Conservation (phyloP, 2,329 filamentous ascomycete genomes). For the Scytalidium sp. region DNA sequence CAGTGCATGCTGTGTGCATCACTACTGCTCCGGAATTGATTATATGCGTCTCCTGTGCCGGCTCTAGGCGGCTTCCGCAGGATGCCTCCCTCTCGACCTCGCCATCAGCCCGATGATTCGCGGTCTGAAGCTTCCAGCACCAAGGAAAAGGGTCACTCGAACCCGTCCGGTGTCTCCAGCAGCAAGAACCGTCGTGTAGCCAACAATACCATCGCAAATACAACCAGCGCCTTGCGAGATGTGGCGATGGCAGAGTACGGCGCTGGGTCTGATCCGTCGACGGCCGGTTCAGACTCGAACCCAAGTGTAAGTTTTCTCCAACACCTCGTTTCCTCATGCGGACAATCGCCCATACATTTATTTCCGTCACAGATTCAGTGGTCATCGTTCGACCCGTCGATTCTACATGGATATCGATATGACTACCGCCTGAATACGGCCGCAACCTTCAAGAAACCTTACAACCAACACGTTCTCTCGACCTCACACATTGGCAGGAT, state of each 20-base stretch:
- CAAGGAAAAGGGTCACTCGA: slow-evolving; percentile 27
- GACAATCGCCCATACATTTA: slow-evolving; percentile 1
- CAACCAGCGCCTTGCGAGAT: slow-evolving; percentile 25
- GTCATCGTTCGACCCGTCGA: slow-evolving; percentile 62
- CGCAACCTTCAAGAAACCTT: slow-evolving; percentile 63
- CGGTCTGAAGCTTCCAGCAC: slow-evolving; percentile 32
- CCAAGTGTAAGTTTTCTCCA: slow-evolving; percentile 21
- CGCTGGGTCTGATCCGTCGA: slow-evolving; percentile 6
- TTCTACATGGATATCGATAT: slow-evolving; percentile 73
- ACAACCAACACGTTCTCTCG: slow-evolving; percentile 59
- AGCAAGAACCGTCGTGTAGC: slow-evolving; percentile 27
- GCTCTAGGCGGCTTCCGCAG: neutral
- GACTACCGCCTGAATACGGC: slow-evolving; percentile 70
- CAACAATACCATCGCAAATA: slow-evolving; percentile 13
- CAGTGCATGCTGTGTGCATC: neutral
- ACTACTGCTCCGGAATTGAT: neutral
- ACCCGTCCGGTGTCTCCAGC: slow-evolving; percentile 14
- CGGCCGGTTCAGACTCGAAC: slow-evolving; percentile 15
- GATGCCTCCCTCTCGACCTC: slow-evolving; percentile 28
- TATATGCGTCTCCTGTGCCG: neutral
- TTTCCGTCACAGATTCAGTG: slow-evolving; percentile 54
- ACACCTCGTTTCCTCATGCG: neutral
- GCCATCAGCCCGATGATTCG: slow-evolving; percentile 29
- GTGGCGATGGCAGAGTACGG: slow-evolving; percentile 16
- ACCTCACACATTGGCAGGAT: slow-evolving; percentile 65